Conservation (phyloP, 1,284 basidiomycete genomes). For the Amylostereum areolatum region DNA sequence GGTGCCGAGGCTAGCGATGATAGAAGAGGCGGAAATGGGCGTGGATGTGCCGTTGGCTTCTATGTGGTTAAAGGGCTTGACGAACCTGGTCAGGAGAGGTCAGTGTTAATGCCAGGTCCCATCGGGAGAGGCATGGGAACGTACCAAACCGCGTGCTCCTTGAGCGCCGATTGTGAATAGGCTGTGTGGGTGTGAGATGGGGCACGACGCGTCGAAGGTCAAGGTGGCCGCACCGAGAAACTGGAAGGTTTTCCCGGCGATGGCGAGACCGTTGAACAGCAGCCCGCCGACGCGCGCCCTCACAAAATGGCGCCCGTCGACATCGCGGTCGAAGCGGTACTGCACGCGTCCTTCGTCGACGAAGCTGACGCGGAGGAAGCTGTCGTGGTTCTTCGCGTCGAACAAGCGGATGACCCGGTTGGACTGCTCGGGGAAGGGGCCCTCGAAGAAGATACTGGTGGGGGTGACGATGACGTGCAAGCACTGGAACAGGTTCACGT, state of each 20-base stretch:
- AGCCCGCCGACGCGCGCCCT: conserved; percentile 34
- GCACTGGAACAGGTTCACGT: conserved; percentile 38
- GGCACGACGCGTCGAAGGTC: too few relatives aligned
- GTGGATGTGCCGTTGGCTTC: conserved; percentile 15
- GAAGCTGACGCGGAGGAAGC: conserved; percentile 62
- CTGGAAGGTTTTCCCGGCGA: conserved; percentile 45
- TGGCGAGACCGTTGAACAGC: conserved; percentile 36
- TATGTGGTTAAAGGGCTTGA: conserved; percentile 35
- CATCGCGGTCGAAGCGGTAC: conserved; percentile 44
- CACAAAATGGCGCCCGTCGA: conserved; percentile 43
- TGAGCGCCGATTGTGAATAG: conserved; percentile 50
- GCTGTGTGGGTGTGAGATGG: conserved; percentile 20
- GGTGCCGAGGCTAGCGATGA: conserved; percentile 48
- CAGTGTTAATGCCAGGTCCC: neutral
- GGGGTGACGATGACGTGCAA: conserved; percentile 54
- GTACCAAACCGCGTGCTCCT: conserved; percentile 49
- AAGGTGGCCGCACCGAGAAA: conserved; percentile 30
- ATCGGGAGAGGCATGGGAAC: neutral
- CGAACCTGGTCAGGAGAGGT: conserved; percentile 23
- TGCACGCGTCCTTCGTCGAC: conserved; percentile 48
- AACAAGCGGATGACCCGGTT: conserved; percentile 57
- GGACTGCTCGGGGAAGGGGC: conserved; percentile 58
- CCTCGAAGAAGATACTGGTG: conserved; percentile 48
- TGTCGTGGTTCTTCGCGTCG: conserved; percentile 37
- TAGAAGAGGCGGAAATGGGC: conserved; percentile 35